Conservation (phyloP, 371 early-diverging fungal species). For the Mortierella polycephala region DNA sequence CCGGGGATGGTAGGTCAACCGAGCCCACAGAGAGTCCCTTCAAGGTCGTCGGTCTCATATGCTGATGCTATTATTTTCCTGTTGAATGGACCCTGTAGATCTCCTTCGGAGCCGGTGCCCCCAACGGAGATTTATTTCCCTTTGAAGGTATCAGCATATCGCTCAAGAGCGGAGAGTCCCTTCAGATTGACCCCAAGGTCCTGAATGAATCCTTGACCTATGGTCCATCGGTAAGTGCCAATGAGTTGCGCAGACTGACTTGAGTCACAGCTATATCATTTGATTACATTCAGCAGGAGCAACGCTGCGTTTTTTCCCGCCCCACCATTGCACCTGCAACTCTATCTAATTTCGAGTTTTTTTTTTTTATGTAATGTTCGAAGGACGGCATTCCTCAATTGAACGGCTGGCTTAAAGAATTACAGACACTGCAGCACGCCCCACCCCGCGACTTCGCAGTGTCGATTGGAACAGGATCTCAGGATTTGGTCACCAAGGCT, state of each 20-base stretch:
- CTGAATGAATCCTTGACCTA: slow-evolving; percentile 64
- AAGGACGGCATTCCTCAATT: slow-evolving; percentile 75
- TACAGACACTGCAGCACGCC: slow-evolving; percentile 70
- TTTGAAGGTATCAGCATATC: slow-evolving; percentile 70
- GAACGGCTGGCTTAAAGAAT: slow-evolving; percentile 68
- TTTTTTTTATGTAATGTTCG: background rate
- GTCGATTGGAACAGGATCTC: slow-evolving; percentile 80
- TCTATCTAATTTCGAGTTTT: too few species aligned
- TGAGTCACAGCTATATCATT: too few species aligned
- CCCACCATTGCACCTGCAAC: too few species aligned
- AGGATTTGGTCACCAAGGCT: slow-evolving; percentile 83
- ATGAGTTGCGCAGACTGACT: too few species aligned
- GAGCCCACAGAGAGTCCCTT: background rate
- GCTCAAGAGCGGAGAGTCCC: slow-evolving; percentile 68
- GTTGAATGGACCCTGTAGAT: slow-evolving; percentile 52
- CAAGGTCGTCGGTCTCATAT: too few species aligned
- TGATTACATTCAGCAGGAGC: too few species aligned
- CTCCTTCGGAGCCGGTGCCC: slow-evolving; percentile 79
- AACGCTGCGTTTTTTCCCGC: too few species aligned
- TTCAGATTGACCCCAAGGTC: slow-evolving; percentile 59
- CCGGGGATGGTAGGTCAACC: slow-evolving; percentile 57
- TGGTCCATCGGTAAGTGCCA: slow-evolving; percentile 61
- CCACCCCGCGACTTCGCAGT: slow-evolving; percentile 70
- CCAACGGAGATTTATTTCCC: slow-evolving; percentile 78
- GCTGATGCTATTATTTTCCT: background rate